Evolutionary conservation across 176 grass and related monocot genomes (phyloP).

Genomic region (Carex parvula): DNA sequence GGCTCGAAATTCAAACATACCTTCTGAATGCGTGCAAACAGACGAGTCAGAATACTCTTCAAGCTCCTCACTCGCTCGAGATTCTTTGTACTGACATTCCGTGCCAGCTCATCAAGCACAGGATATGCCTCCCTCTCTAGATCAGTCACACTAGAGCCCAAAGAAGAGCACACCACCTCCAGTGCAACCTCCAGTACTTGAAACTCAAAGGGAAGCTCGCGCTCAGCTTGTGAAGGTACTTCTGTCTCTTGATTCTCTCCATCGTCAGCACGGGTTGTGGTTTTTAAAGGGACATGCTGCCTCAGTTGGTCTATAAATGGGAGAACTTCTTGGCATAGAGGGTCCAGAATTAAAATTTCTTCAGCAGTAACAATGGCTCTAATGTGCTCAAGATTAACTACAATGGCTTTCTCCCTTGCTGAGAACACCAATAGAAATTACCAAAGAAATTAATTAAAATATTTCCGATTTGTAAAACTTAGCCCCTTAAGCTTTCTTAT

Average conservation of each 20-base stretch:
- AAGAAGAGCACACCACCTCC: conserved; percentile 53
- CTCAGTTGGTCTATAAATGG: conserved; percentile 89
- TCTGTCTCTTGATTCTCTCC: conserved; percentile 33
- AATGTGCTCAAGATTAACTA: conserved; percentile 92
- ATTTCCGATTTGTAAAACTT: neutral
- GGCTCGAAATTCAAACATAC: conserved; percentile 30
- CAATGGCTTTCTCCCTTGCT: conserved; percentile 94
- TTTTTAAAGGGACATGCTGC: conserved; percentile 59
- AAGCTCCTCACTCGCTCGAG: conserved; percentile 84
- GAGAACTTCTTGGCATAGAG: conserved; percentile 57
- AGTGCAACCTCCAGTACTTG: conserved; percentile 93
- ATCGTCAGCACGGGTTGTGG: conserved; percentile 32
- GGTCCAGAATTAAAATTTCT: conserved; percentile 83
- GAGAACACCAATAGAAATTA: conserved; percentile 25
- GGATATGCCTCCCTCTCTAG: conserved; percentile 79
- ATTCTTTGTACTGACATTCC: conserved; percentile 92
- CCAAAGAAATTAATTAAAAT: neutral
- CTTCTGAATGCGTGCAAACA: conserved; percentile 97
- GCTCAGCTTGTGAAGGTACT: conserved; percentile 48
- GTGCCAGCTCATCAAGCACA: conserved; percentile 83
- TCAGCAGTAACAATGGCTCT: conserved; percentile 88
- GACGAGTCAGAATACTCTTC: conserved; percentile 75
- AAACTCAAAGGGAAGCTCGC: conserved; percentile 88
- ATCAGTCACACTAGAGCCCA: conserved; percentile 58
- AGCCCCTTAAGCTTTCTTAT: neutral